phyloP scores from a whole-genome alignment of 2,329 filamentous ascomycete species.

The Huntiella abstrusa region DNA sequence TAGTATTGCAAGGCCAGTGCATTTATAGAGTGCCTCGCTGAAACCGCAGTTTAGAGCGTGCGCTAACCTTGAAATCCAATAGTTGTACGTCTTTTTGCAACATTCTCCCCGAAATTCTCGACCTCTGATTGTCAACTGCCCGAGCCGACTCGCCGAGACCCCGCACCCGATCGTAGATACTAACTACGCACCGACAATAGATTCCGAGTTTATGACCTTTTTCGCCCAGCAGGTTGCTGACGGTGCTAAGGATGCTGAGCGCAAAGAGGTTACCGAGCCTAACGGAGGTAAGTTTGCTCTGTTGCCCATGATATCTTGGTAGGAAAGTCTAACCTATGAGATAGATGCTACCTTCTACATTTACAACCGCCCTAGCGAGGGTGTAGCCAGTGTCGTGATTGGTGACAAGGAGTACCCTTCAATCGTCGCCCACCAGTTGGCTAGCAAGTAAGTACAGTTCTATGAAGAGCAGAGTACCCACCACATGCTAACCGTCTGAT shows the following conservation, averaged over 20 bases:
- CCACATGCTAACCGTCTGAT: constrained; percentile 1
- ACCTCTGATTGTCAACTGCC: not conserved
- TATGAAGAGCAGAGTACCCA: not conserved
- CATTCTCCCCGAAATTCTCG: not conserved
- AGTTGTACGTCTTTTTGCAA: constrained; percentile 9
- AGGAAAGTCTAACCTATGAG: constrained; percentile 19
- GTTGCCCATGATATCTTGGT: not conserved
- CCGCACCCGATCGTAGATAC: not conserved
- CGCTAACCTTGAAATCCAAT: constrained; percentile 1
- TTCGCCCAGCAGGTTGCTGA: constrained; percentile 79
- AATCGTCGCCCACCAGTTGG: constrained; percentile 67
- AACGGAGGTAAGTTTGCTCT: constrained; percentile 24
- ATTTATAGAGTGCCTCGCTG: too few relatives aligned
- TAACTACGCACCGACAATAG: not conserved
- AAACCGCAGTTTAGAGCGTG: not conserved
- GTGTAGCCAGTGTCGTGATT: constrained; percentile 59
- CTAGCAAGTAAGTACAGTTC: constrained; percentile 39
- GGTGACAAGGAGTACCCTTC: constrained; percentile 57
- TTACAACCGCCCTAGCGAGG: constrained; percentile 50
- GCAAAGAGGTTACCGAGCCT: constrained; percentile 73
- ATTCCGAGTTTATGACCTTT: constrained; percentile 57
- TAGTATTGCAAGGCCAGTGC: not conserved
- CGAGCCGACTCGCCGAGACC: not conserved
- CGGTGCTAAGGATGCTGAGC: constrained; percentile 59
- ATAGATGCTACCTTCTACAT: constrained; percentile 51